Conservation (phyloP, 139 green algal genomes). For the Micractinium sp. region DNA sequence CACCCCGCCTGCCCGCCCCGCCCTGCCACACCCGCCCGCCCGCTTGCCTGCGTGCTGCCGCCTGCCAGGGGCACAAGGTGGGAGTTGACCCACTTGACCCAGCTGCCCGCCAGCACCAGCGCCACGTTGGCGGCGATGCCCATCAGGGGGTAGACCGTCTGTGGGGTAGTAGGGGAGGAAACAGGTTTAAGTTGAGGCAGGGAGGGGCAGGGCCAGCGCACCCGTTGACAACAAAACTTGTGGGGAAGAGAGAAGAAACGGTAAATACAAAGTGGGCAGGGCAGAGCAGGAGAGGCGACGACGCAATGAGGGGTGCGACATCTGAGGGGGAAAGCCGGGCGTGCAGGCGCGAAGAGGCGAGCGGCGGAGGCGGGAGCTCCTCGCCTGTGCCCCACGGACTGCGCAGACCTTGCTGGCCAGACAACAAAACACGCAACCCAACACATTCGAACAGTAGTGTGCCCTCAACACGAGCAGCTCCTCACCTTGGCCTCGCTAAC, state of each 20-base stretch:
- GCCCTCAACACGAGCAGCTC: too few species aligned
- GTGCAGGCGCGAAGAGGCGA: too few species aligned
- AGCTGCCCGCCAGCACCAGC: constrained; percentile 61
- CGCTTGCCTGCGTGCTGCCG: constrained; percentile 32
- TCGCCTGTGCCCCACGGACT: constrained; percentile 46
- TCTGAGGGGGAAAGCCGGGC: too few species aligned
- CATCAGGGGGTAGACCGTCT: constrained; percentile 85
- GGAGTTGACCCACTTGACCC: constrained; percentile 69
- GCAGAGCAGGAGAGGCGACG: too few species aligned
- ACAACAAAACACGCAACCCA: constrained; percentile 81
- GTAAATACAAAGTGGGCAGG: too few species aligned
- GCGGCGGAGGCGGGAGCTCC: too few species aligned
- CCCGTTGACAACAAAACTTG: too few species aligned
- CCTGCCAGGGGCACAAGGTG: constrained; percentile 28
- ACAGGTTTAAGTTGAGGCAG: not conserved
- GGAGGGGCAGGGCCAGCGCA: not conserved
- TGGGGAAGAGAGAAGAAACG: not conserved
- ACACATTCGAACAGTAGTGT: constrained; percentile 51
- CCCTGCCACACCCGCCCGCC: not conserved
- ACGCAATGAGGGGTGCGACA: too few species aligned
- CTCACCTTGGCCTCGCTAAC: constrained; percentile 51
- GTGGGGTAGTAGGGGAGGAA: not conserved
- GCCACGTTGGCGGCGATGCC: constrained; percentile 85
- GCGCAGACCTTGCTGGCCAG: constrained; percentile 64
- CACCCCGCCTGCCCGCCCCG: not conserved